Conservation (phyloP, 129 eudicot genomes). For the Centrapalus pauciflorus region DNA sequence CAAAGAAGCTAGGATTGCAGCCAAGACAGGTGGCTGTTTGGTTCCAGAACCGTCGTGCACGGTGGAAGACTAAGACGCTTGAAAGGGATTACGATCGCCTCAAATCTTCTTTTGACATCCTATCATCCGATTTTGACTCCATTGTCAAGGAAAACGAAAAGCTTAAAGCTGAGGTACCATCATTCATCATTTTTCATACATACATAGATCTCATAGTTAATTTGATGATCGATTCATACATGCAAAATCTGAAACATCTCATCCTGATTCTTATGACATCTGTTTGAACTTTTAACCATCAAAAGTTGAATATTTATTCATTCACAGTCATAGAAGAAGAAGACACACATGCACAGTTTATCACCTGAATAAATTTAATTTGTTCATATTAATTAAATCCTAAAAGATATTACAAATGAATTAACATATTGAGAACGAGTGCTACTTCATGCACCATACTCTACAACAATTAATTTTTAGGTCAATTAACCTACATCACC, state of each 20-base stretch:
- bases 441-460: too few relatives aligned
- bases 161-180: constrained; percentile 71
- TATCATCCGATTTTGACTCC: constrained; percentile 64
- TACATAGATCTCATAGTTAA: not conserved
- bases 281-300: not conserved
- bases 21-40: constrained; percentile 98
- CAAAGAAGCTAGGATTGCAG: constrained; percentile 82
- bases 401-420: not conserved
- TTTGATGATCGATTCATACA: not conserved
- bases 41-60: constrained; percentile 97
- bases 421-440: not conserved
- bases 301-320: too few relatives aligned
- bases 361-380: too few relatives aligned
- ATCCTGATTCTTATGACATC: not conserved
- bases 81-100: constrained; percentile 81
- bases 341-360: not conserved
- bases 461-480: too few relatives aligned
- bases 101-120: constrained; percentile 60
- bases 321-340: too few relatives aligned
- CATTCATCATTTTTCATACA: not conserved
- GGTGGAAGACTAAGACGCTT: constrained; percentile 91
- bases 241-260: not conserved
- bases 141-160: constrained; percentile 58
- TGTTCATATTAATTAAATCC: too few relatives aligned
- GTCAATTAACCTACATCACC: too few relatives aligned